Evolutionary conservation across 1,139 yeast species (phyloP), one percentile per base, ranked within the genome.

Genomic region (Suhomyces terraborum): DNA sequence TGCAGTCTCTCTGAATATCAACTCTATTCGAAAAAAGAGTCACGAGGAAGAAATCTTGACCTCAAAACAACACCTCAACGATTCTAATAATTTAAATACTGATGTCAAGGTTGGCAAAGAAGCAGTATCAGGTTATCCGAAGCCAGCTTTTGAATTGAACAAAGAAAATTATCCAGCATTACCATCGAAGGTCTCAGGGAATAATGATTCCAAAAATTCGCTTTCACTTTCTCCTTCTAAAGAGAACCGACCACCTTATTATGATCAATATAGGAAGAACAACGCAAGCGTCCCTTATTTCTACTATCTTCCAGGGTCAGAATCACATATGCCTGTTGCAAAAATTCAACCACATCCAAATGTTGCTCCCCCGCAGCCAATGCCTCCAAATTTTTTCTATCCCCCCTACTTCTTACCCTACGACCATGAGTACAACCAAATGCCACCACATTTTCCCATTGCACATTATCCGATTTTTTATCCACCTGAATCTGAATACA

Each of bases 1-100:
- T 24, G 50, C 42, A 32, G 45, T 45, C 13, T 38, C 43, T 28
- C 37, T 55, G 10, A 47, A 57, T 2, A 55, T 49, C 40, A 49
- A 44, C 20, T 42, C 18, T 33, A 51, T 52, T 12, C 28, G 42
- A 21, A 36, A 30, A 30, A 47, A 38, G 12, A 9, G 9, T n/a
- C 46, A 42, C 6, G 39, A 30, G 9, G 32, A 30, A 4, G 22
- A 20, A n/a, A 4, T n/a, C 8, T 3, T 12, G 12, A 8, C 8
- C 7, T 9, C n/a, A 3, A 30, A 20, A 13, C n/a, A 13, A 7
- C 19, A 14, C 14, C 5, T 9, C 2, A 6, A 14, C 12, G 16
- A n/a, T 7, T 24, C 16, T 4, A 24, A 12, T 12, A 24, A 13
- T 12, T 24, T 4, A 6, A 24, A 24, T 8, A 24, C 4, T 12